A percentile compares a stretch with the other conserved stretches of the same genome.
These are phyloP conservation scores for Aureobasidium subglaciale DNA, from an alignment of 2,329 filamentous ascomycete genomes.

Conservation along the genomic window DNA sequence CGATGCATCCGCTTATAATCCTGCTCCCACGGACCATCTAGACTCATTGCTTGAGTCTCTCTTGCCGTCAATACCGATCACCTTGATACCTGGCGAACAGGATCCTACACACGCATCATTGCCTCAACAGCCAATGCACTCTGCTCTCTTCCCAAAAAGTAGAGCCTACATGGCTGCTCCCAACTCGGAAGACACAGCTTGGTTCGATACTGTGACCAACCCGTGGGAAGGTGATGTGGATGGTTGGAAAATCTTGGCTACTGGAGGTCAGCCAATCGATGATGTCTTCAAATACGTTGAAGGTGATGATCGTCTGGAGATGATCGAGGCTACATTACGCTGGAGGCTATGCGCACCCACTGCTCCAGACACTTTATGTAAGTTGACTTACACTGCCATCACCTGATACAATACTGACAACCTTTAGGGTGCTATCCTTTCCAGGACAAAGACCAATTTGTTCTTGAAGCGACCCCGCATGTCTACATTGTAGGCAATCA, in stretches of 20 bases:
- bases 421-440: constrained; percentile 83
- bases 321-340: constrained; percentile 91
- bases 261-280: constrained; percentile 85
- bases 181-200: constrained; percentile 44
- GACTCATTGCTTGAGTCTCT: constrained; percentile 76
- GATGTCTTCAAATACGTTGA: constrained; percentile 90
- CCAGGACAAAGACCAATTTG: constrained; percentile 86
- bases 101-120: constrained; percentile 87
- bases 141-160: constrained; percentile 78
- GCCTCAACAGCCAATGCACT: constrained; percentile 87
- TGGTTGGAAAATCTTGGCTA: constrained; percentile 80
- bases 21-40: constrained; percentile 72
- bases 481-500: constrained; percentile 68
- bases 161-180: constrained; percentile 53
- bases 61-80: constrained; percentile 80
- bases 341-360: constrained; percentile 92
- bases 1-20: constrained; percentile 81
- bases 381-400: constrained; percentile 32
- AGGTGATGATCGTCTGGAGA: constrained; percentile 66
- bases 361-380: constrained; percentile 90
- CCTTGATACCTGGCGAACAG: constrained; percentile 71
- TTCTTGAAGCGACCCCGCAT: constrained; percentile 78
- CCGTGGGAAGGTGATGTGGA: constrained; percentile 88
- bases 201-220: constrained; percentile 87
- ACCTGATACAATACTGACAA: constrained; percentile 12